Conservation (phyloP, 2,329 filamentous ascomycete species). For the Apiospora aurea region DNA sequence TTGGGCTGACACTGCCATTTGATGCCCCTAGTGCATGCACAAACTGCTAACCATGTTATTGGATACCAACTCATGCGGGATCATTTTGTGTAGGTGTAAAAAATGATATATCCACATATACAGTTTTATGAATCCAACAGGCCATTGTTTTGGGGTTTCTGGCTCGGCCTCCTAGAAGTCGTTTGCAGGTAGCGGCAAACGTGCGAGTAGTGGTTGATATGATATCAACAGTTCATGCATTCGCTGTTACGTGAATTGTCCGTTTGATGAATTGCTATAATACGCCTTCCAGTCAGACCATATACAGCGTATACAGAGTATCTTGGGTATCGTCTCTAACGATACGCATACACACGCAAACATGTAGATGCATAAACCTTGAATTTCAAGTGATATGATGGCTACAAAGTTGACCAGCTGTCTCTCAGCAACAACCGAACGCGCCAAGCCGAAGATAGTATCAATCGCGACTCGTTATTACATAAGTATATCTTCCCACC, state of each 20-base stretch:
- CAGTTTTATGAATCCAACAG: not conserved
- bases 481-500: not conserved
- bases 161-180: not conserved
- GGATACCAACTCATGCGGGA: not conserved
- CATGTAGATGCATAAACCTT: not conserved
- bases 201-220: not conserved
- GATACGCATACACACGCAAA: not conserved
- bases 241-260: not conserved
- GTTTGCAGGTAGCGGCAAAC: not conserved
- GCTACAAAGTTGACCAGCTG: not conserved
- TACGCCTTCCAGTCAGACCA: not conserved
- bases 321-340: not conserved
- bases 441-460: not conserved
- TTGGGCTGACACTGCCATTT: not conserved
- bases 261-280: not conserved
- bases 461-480: conserved; percentile 1
- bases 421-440: not conserved
- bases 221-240: not conserved
- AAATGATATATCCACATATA: not conserved
- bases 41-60: not conserved
- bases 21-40: not conserved
- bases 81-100: not conserved
- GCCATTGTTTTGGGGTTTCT: not conserved
- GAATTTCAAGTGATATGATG: not conserved
- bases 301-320: not conserved